phyloP scores from a whole-genome alignment of 169 alveolate genomes.

The Babesia divergens region DNA sequence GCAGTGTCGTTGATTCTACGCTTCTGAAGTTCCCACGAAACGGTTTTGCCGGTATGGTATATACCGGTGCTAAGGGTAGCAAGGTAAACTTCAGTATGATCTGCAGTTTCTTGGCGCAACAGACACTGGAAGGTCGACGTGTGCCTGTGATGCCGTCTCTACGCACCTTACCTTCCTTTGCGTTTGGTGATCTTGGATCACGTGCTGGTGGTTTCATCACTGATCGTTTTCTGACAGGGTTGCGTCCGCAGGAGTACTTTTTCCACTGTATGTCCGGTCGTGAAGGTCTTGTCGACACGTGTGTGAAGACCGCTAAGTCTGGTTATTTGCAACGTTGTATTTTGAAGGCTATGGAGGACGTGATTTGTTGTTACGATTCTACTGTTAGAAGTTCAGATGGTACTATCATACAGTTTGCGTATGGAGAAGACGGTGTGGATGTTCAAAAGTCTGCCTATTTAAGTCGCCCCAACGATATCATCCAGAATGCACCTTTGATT shows the following conservation, averaged over 20 bases:
- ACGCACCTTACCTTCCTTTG: slow-evolving; percentile 91
- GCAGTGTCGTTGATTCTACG: slow-evolving; percentile 58
- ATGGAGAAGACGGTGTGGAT: slow-evolving; percentile 98
- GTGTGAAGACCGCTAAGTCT: slow-evolving; percentile 96
- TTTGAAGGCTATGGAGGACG: slow-evolving; percentile 92
- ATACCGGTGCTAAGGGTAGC: slow-evolving; percentile 97
- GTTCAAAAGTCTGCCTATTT: slow-evolving; percentile 88
- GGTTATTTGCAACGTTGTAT: slow-evolving; percentile 98
- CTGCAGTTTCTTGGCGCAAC: slow-evolving; percentile 91
- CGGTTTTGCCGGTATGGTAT: slow-evolving; percentile 95
- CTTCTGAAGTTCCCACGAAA: slow-evolving; percentile 90
- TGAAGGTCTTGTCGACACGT: slow-evolving; percentile 98
- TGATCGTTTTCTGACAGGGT: slow-evolving; percentile 96
- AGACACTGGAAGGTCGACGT: slow-evolving; percentile 94
- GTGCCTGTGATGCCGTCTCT: slow-evolving; percentile 94
- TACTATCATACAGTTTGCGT: slow-evolving; percentile 91
- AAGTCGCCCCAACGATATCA: slow-evolving; percentile 76
- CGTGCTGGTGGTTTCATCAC: slow-evolving; percentile 94
- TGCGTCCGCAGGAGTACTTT: slow-evolving; percentile 96
- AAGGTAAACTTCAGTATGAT: slow-evolving; percentile 92
- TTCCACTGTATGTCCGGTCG: slow-evolving; percentile 99
- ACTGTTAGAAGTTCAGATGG: slow-evolving; percentile 97
- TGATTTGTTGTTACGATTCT: slow-evolving; percentile 92
- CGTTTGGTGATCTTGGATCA: slow-evolving; percentile 93
- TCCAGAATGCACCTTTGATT: slow-evolving; percentile 51